Evolutionary conservation across 768 basidiomycete species (phyloP).

Genomic region (Hygrocybe coccinea): DNA sequence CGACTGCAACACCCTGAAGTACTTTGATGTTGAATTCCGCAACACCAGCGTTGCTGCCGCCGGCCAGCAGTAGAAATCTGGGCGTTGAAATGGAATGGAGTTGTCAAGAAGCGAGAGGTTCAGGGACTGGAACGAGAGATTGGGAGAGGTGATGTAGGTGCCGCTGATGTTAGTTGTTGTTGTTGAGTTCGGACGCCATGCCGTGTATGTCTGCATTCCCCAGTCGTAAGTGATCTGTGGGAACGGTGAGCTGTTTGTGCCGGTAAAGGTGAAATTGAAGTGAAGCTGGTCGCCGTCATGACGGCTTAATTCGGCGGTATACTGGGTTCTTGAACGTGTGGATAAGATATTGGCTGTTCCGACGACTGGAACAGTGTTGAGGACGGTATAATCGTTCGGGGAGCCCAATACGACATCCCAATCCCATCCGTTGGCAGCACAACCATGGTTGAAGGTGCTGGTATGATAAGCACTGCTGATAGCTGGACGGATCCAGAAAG

Average conservation of each 20-base stretch:
- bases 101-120: background rate
- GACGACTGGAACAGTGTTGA: background rate
- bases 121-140: background rate
- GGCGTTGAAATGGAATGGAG: background rate
- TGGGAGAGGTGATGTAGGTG: background rate
- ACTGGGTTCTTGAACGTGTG: background rate
- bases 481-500: background rate
- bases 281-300: background rate
- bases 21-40: background rate
- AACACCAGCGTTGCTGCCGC: background rate
- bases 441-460: background rate
- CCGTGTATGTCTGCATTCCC: background rate
- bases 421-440: background rate
- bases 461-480: background rate
- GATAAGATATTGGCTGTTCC: background rate
- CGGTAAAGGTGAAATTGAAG: background rate
- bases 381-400: background rate
- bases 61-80: background rate
- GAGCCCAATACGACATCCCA: background rate
- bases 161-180: background rate
- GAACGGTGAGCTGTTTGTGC: background rate
- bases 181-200: background rate
- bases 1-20: background rate
- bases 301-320: background rate
- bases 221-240: background rate